Percentiles rank a stretch among this genome's conserved stretches.
phyloP scores from a whole-genome alignment of 495 filamentous ascomycete species.

The Aspergillus asperescens region DNA sequence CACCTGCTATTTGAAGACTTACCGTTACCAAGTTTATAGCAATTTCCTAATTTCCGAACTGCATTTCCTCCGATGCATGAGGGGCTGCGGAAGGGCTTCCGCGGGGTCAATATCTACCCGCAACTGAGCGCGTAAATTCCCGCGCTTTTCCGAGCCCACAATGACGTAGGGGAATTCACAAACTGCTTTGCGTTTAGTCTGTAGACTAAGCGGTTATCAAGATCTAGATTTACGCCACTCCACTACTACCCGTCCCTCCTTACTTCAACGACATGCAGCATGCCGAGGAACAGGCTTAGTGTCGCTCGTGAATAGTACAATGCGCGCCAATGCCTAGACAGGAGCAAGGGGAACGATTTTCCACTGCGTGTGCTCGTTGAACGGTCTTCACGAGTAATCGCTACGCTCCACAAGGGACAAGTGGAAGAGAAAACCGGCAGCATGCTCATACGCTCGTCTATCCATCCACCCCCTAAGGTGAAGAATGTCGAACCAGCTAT shows the following conservation, averaged over 20 bases:
- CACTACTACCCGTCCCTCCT: too few species aligned
- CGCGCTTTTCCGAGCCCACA: conserved; percentile 20
- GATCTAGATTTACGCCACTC: too few species aligned
- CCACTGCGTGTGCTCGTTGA: neutral
- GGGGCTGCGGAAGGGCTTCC: conserved; percentile 22
- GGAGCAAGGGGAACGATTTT: neutral
- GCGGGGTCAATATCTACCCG: conserved; percentile 16
- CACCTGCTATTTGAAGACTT: too few species aligned
- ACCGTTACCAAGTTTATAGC: too few species aligned
- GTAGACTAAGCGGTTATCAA: too few species aligned
- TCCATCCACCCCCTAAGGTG: neutral
- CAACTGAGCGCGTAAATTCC: conserved; percentile 22
- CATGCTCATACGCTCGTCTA: neutral
- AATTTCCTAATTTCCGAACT: neutral
- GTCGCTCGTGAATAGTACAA: too few species aligned
- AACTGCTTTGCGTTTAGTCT: neutral
- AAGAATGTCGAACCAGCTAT: neutral
- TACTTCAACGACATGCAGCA: too few species aligned
- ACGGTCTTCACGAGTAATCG: neutral
- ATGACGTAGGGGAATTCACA: neutral
- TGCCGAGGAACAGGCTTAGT: too few species aligned
- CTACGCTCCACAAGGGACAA: neutral
- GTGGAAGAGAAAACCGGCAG: neutral
- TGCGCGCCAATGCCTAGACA: neutral
- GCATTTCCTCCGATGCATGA: neutral